Conservation (phyloP, 1,284 basidiomycete species). For the Xerocomus nothofagi region DNA sequence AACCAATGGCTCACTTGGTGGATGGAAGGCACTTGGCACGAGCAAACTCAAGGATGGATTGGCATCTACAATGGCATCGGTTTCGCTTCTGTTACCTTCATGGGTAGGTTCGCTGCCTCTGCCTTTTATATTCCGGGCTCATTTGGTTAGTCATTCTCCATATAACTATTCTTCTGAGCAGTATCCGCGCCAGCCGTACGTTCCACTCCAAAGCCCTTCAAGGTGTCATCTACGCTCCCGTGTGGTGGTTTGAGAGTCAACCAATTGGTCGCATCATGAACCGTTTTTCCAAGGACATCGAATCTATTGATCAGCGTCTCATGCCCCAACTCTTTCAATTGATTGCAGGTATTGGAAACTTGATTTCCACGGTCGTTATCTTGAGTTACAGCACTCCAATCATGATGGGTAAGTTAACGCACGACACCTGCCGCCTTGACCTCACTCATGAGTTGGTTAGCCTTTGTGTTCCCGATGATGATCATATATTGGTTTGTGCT, state of each 20-base stretch:
- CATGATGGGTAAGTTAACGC: slow-evolving; percentile 29
- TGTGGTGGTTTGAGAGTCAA: slow-evolving; percentile 45
- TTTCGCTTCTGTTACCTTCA: slow-evolving; percentile 38
- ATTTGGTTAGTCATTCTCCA: slow-evolving; percentile 24
- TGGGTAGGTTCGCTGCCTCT: slow-evolving; percentile 26
- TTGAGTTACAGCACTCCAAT: slow-evolving; percentile 30
- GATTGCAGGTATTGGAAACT: slow-evolving; percentile 32
- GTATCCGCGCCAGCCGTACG: slow-evolving; percentile 41
- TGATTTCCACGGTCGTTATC: slow-evolving; percentile 27
- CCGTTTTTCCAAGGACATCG: slow-evolving; percentile 50
- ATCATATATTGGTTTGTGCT: slow-evolving; percentile 31
- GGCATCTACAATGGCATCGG: slow-evolving; percentile 35
- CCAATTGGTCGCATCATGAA: slow-evolving; percentile 48
- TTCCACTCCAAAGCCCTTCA: slow-evolving; percentile 43
- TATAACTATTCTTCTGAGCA: slow-evolving; percentile 38
- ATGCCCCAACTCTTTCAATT: slow-evolving; percentile 31
- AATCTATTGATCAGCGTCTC: slow-evolving; percentile 31
- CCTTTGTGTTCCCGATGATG: slow-evolving; percentile 24
- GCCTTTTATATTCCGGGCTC: slow-evolving; percentile 13
- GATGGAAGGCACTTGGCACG: slow-evolving; percentile 36
- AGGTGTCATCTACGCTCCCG: slow-evolving; percentile 42
- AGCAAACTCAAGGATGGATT: slow-evolving; percentile 28
- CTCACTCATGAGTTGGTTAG: slow-evolving; percentile 9
- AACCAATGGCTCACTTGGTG: slow-evolving; percentile 34
- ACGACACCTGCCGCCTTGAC: background rate